Base-by-base conservation (phyloP, 1,284 basidiomycete genomes). In the Ustilago shanxiensis region DNA sequence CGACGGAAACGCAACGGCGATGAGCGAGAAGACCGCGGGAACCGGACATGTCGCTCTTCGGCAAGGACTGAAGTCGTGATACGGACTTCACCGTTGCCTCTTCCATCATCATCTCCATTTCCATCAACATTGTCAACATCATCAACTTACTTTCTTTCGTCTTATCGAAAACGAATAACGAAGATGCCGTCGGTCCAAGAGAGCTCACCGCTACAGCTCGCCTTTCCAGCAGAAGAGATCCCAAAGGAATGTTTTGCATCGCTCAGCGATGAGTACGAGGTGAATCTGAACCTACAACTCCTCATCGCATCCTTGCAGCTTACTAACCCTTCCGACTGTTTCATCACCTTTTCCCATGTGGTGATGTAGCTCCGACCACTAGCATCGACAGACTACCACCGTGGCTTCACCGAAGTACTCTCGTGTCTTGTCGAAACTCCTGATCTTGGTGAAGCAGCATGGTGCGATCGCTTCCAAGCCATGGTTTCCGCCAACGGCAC, bases 351-450 rank as follows among this genome's bases (percentile, higher is more conserved):
- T 5, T 39, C n/a, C n/a, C 29, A 39, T 26, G 16, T 29, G 39
- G 16, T 13, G 11, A 82, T 95, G 35, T 14, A 57, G 93, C 90
- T 97, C 35, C 94, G 96, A 26, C 96, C 96, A 0, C 89, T 98
- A 13, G 90, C 95, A 0, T 91, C 91, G 9, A 91, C 91, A 35
- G 96, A 98, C 89, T 92, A 95, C 87, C 85, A 86, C 13, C 91
- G 94, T 22, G 92, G 92, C 1, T 95, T 98, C 87, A 91, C 98
- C 81, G 84, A 88, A 22, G 91, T 98, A 16, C 92, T 98, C 71
- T 87, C 90, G 14, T 91, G 93, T 35, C 90, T 99, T 39, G 92
- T 95, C 2, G 87, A 90, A 60, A 91, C 92, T 8, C 91, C 93
- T 2, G 92, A 94, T 83, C 90, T 92, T 7, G 92, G 93, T 33